These are phyloP conservation scores for Meripilus lineatus DNA, from an alignment of 1,284 basidiomycete genomes.

Conservation along the genomic window DNA sequence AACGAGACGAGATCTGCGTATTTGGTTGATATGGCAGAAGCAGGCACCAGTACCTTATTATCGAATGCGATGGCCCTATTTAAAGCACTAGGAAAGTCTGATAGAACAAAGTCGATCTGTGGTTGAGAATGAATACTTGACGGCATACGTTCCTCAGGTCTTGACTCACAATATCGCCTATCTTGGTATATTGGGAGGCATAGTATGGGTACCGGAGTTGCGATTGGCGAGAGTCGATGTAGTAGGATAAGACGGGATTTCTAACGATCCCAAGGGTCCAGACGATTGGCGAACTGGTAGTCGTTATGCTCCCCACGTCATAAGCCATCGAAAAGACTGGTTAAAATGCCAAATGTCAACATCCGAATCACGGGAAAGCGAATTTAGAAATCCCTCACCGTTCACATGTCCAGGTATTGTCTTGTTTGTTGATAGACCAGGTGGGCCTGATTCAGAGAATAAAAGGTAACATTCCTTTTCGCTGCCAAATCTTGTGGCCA, in stretches of 20 bases:
- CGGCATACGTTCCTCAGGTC: no score
- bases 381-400: no score
- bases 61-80: conserved; percentile 18
- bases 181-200: conserved; percentile 13
- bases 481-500: no score
- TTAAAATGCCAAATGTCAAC: conserved; percentile 7
- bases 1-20: conserved; percentile 35
- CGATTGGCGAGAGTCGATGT: conserved; percentile 12
- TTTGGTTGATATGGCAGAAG: conserved; percentile 20
- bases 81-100: conserved; percentile 16
- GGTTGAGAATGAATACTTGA: no score
- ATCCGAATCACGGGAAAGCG: no score
- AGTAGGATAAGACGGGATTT: conserved; percentile 27
- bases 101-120: conserved; percentile 19
- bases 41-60: conserved; percentile 13
- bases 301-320: conserved; percentile 26
- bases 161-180: conserved; percentile 16
- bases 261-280: conserved; percentile 30
- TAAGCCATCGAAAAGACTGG: conserved; percentile 29
- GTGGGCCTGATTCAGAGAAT: no score
- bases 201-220: conserved; percentile 20
- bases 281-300: conserved; percentile 24
- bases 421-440: no score
- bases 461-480: no score
- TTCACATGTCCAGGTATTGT: no score